Evolutionary conservation across 306 rosid species (phyloP).

Genomic region (Quercus suber): DNA sequence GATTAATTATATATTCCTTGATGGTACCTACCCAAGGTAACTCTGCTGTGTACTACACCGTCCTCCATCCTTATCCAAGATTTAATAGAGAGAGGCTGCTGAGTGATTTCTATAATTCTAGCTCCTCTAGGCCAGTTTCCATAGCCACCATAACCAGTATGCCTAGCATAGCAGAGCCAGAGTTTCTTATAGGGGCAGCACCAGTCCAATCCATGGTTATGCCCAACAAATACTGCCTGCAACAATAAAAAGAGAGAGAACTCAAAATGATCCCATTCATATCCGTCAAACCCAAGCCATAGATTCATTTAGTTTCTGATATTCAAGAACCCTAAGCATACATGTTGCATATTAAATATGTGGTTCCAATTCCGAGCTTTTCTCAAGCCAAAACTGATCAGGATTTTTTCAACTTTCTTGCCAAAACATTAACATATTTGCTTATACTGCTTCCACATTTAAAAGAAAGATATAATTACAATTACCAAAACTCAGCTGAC

Average conservation of each 20-base stretch:
- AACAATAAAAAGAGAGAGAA: slow-evolving; percentile 16
- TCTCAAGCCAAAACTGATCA: background rate
- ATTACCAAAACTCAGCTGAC: background rate
- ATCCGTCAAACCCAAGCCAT: background rate
- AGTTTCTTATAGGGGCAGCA: slow-evolving; percentile 66
- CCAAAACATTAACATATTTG: background rate
- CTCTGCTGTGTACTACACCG: slow-evolving; percentile 54
- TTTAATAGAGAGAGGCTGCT: slow-evolving; percentile 57
- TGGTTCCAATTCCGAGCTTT: background rate
- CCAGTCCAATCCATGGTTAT: slow-evolving; percentile 90
- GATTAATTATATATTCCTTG: background rate
- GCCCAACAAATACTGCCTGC: slow-evolving; percentile 88
- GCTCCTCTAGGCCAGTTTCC: slow-evolving; percentile 77
- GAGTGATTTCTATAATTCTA: slow-evolving; percentile 51
- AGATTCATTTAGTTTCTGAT: background rate
- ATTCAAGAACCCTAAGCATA: background rate
- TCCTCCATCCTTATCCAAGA: slow-evolving; percentile 87
- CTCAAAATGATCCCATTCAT: background rate
- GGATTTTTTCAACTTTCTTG: background rate
- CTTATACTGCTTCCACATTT: background rate
- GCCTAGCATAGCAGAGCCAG: slow-evolving; percentile 85
- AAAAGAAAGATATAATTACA: background rate
- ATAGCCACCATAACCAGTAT: slow-evolving; percentile 78
- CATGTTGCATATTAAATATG: background rate
- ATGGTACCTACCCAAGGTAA: slow-evolving; percentile 23